phyloP scores from a whole-genome alignment of 169 alveolate genomes.

The Plasmodium cynomolgi region DNA sequence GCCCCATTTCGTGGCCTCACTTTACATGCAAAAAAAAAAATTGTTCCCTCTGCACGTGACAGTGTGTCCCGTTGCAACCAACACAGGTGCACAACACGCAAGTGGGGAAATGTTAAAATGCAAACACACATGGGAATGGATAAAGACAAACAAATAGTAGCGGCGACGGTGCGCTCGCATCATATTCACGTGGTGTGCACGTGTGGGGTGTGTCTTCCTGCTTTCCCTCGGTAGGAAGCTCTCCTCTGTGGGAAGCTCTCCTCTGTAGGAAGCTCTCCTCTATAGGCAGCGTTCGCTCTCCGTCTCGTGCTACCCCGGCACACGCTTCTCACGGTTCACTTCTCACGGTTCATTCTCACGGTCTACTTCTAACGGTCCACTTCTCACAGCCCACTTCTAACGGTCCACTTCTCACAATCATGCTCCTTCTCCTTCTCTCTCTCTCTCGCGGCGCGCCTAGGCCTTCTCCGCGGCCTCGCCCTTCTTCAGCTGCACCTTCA shows the following conservation, averaged over 20 bases:
- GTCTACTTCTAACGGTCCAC: neutral
- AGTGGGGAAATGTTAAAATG: neutral
- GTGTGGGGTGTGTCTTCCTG: neutral
- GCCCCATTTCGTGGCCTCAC: neutral
- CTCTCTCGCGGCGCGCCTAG: neutral
- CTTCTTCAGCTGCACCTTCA: conserved; percentile 90
- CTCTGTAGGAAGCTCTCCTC: neutral
- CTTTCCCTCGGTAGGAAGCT: neutral
- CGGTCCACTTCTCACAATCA: neutral
- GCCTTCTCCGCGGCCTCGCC: conserved; percentile 80
- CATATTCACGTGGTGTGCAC: neutral
- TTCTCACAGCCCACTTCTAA: neutral
- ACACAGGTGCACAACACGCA: neutral
- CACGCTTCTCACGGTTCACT: neutral
- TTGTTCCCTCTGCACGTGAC: neutral
- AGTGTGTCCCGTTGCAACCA: neutral
- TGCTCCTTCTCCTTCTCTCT: neutral
- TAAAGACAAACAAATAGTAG: conserved; percentile 1
- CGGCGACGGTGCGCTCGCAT: neutral
- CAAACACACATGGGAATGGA: neutral
- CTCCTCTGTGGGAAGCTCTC: too few relatives aligned
- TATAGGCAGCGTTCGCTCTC: neutral
- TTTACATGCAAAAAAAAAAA: neutral
- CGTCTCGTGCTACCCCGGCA: neutral
- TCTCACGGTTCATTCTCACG: neutral